Percentiles rank a stretch among this genome's conserved stretches.
These are phyloP conservation scores for Tuber indicum DNA, from an alignment of 495 filamentous ascomycete genomes.

Conservation along the genomic window DNA sequence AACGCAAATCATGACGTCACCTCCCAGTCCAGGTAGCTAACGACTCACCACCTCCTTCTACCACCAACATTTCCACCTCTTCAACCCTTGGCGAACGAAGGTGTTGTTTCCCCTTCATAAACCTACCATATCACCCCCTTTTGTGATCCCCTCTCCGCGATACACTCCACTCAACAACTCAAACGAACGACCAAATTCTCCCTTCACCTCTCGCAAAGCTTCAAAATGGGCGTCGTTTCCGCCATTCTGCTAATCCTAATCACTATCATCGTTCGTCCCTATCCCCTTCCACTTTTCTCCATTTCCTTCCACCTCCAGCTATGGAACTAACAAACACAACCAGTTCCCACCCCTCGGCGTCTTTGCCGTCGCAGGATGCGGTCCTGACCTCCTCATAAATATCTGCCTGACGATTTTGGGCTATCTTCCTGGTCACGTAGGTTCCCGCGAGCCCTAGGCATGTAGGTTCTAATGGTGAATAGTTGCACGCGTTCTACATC, in stretches of 20 bases:
- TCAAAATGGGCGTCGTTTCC: slow-evolving; percentile 50
- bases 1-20: not conserved
- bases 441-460: not conserved
- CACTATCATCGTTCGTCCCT: slow-evolving; percentile 51
- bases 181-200: not conserved
- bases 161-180: not conserved
- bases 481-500: slow-evolving; percentile 87
- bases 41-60: not conserved
- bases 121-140: not conserved
- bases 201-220: not conserved
- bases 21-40: not conserved
- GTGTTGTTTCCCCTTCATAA: not conserved
- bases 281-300: not conserved
- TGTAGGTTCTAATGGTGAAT: not conserved
- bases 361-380: slow-evolving; percentile 82
- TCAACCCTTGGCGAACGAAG: not conserved
- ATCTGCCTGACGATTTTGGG: slow-evolving; percentile 77
- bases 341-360: slow-evolving; percentile 76
- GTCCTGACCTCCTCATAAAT: slow-evolving; percentile 78
- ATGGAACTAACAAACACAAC: not conserved
- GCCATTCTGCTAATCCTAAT: slow-evolving; percentile 54
- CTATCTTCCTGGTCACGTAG: slow-evolving; percentile 57
- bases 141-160: not conserved
- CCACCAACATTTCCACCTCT: not conserved
- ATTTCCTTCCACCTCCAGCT: not conserved